Evolutionary conservation across 1,139 yeast genomes (phyloP).

Genomic region (Pichiaceae sp.): DNA sequence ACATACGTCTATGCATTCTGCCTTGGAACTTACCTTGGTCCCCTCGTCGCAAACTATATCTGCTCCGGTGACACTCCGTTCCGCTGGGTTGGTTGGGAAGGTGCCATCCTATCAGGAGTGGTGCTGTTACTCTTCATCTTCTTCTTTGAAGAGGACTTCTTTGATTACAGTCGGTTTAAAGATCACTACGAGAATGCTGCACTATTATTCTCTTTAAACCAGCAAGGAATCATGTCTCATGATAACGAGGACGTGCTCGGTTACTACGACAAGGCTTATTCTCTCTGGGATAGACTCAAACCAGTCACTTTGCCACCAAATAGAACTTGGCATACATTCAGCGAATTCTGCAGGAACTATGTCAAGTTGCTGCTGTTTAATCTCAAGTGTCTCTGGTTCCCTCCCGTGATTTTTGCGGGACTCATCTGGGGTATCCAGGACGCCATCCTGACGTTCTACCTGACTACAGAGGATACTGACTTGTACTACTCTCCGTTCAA

Average conservation of each 20-base stretch:
- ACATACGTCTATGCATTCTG: constrained; percentile 31
- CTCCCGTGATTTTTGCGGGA: constrained; percentile 31
- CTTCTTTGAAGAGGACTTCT: constrained; percentile 66
- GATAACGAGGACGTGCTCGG: constrained; percentile 16
- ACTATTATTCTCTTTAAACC: constrained; percentile 14
- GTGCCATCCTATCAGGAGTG: constrained; percentile 60
- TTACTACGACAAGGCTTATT: constrained; percentile 21
- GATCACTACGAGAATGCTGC: constrained; percentile 28
- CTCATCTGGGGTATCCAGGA: constrained; percentile 33
- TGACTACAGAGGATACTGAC: constrained; percentile 32
- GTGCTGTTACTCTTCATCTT: constrained; percentile 47
- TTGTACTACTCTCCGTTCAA: constrained; percentile 28
- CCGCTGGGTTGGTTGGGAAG: constrained; percentile 41
- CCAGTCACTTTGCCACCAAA: constrained; percentile 21
- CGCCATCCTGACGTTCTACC: constrained; percentile 31
- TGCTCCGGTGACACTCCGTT: constrained; percentile 16
- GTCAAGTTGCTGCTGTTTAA: constrained; percentile 23
- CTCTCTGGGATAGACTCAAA: constrained; percentile 22
- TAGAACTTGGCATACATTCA: background rate
- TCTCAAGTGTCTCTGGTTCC: constrained; percentile 28
- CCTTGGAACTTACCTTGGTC: constrained; percentile 32
- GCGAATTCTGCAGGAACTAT: constrained; percentile 25
- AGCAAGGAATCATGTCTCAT: constrained; percentile 16
- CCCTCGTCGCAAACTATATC: constrained; percentile 28
- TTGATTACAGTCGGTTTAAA: constrained; percentile 46